Evolutionary conservation across 768 basidiomycete species (phyloP), one percentile per base, ranked within the genome.

Genomic region (Sporobolomyces roseus): DNA sequence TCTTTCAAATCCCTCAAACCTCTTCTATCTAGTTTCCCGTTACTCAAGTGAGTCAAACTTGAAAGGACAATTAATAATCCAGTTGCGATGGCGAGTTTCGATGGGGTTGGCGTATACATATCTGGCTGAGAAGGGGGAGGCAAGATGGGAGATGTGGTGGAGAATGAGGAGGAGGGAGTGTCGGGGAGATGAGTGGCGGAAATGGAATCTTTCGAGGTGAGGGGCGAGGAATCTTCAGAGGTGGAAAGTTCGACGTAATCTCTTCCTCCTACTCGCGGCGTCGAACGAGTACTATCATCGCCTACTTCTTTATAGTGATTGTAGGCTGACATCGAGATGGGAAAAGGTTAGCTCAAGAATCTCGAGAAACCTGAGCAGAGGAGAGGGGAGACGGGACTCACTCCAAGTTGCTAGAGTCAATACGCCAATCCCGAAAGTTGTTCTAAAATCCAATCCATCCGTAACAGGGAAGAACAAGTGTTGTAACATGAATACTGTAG

Each of bases 401-500:
- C 56, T 46, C 62, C 62, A 63, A 6, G 62, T 63, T 17, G 62
- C 51, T 32, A 63, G 14, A 5, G 63, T 64, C 4, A 64, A 32
- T 13, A 64, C 35, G 12, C 63, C 63, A 30, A 64, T 56, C 2
- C 63, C 63, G 53, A 64, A 46, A 17, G 46, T 36, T 1, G 53
- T 45, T 12, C 63, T 38, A 7, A 48, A 33, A 23, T 48, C 53
- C 25, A 64, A 14, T 14, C 43, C 45, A 7, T 46, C 43, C 10
- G 45, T 55, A n/a, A 27, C 1, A 3, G 66, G 66, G 49, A 62
- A 61, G 32, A 62, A 36, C 14, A 63, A 14, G 36, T 51, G 61
- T 49, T 68, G 67, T 41, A 45, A 19, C 25, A 68, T 4, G 38
- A 59, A 55, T 17, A 64, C 50, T 38, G 67, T 63, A 21, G 51